Conservation (phyloP, 371 early-diverging fungal species). For the Lichtheimia ramosa region DNA sequence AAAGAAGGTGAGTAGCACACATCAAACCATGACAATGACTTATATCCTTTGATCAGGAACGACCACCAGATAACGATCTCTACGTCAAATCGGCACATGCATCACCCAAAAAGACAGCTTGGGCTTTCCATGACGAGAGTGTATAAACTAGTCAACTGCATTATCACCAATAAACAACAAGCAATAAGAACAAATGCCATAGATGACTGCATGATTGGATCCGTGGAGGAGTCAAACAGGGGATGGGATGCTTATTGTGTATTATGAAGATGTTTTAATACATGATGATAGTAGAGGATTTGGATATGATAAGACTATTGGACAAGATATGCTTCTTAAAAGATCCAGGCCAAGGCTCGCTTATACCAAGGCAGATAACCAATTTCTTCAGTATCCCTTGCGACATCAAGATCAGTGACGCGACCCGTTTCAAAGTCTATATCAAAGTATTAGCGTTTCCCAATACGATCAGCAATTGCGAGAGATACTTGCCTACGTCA, state of each 20-base stretch:
- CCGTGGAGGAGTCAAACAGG: neutral
- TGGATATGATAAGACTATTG: neutral
- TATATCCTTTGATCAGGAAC: constrained; percentile 46
- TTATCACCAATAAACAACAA: neutral
- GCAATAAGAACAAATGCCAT: neutral
- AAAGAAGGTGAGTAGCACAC: constrained; percentile 57
- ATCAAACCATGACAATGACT: neutral
- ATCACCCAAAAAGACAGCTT: constrained; percentile 83
- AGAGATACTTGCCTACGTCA: constrained; percentile 43
- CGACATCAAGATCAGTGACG: constrained; percentile 32
- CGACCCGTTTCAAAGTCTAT: constrained; percentile 33
- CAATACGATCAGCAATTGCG: neutral
- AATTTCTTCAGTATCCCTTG: constrained; percentile 27
- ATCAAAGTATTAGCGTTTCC: neutral
- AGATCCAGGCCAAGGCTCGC: constrained; percentile 10
- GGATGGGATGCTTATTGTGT: neutral
- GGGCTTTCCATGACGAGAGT: constrained; percentile 73
- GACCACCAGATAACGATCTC: constrained; percentile 73
- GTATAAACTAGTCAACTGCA: neutral
- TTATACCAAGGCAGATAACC: constrained; percentile 12
- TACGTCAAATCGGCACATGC: constrained; percentile 68
- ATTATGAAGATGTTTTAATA: neutral
- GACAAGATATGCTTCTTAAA: constrained; percentile 1
- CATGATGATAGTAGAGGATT: neutral
- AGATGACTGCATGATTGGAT: neutral